A percentile compares a stretch with the other conserved stretches of the same genome.
phyloP scores from a whole-genome alignment of 352 stramenopile genomes.

The Phytophthora cajani region DNA sequence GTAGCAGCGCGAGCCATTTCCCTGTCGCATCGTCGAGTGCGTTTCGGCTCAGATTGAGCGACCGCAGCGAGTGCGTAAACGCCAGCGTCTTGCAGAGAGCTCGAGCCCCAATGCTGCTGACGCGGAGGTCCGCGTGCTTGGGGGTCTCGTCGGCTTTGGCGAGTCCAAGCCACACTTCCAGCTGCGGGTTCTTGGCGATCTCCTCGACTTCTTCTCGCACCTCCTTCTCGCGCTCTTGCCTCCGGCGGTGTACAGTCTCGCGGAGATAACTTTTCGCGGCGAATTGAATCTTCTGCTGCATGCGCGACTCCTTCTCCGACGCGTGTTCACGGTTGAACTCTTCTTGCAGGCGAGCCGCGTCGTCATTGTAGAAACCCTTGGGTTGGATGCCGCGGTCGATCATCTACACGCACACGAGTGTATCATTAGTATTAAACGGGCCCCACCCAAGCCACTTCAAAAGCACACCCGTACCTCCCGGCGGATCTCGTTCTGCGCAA shows the following conservation, averaged over 20 bases:
- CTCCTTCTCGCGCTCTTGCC: conserved; percentile 69
- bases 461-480: conserved; percentile 55
- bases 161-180: conserved; percentile 80
- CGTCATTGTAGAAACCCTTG: conserved; percentile 88
- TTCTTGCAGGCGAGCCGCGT: conserved; percentile 79
- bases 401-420: conserved; percentile 47
- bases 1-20: conserved; percentile 64
- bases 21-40: conserved; percentile 67
- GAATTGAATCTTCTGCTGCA: conserved; percentile 72
- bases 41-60: conserved; percentile 75
- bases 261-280: conserved; percentile 79
- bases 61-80: conserved; percentile 71
- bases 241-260: conserved; percentile 78
- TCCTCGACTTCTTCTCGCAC: conserved; percentile 80
- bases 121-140: conserved; percentile 56
- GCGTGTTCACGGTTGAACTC: conserved; percentile 80
- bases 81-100: conserved; percentile 74
- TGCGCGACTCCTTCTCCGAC: conserved; percentile 65
- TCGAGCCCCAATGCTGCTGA: conserved; percentile 60
- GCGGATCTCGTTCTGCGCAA: conserved; percentile 85
- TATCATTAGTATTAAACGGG: not conserved
- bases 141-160: conserved; percentile 62
- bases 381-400: conserved; percentile 86
- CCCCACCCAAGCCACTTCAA: not conserved
- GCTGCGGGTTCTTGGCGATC: conserved; percentile 63